Conservation (phyloP, 2,329 filamentous ascomycete species). For the Aureobasidium leucospermi region DNA sequence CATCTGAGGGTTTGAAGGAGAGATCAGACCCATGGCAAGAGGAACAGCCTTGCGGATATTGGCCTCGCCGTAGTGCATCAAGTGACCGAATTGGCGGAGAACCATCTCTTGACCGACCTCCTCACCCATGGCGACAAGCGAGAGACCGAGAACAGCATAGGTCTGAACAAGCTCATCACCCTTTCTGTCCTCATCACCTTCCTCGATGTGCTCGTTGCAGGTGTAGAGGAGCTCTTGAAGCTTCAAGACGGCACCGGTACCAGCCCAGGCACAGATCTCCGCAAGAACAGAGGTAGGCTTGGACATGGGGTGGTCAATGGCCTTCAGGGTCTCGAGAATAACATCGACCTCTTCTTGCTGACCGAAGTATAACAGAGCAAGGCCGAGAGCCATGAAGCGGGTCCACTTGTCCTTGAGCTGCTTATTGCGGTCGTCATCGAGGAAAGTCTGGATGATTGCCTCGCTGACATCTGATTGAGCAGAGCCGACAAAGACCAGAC, state of each 20-base stretch:
- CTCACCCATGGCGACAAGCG: constrained; percentile 94
- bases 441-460: constrained; percentile 81
- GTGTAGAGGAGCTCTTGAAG: constrained; percentile 95
- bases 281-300: constrained; percentile 91
- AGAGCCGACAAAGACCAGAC: constrained; percentile 87
- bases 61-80: constrained; percentile 98
- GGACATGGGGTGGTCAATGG: constrained; percentile 92
- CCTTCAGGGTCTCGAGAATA: constrained; percentile 92
- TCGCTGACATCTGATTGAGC: constrained; percentile 86
- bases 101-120: constrained; percentile 99
- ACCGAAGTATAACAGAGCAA: constrained; percentile 91
- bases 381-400: constrained; percentile 86
- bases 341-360: constrained; percentile 98
- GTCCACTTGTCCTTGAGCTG: constrained; percentile 98
- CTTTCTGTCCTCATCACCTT: constrained; percentile 73
- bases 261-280: constrained; percentile 96
- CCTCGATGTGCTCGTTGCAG: constrained; percentile 95
- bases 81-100: constrained; percentile 88
- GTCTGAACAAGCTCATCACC: constrained; percentile 91
- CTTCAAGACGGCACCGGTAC: constrained; percentile 93
- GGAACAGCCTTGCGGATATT: constrained; percentile 97
- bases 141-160: constrained; percentile 90
- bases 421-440: constrained; percentile 85
- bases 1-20: constrained; percentile 98
- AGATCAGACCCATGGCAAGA: constrained; percentile 91